Percentiles rank a stretch among this genome's conserved stretches.
Evolutionary conservation across 2,329 filamentous ascomycete species (phyloP).

Genomic region (Hypoxylon sp.): DNA sequence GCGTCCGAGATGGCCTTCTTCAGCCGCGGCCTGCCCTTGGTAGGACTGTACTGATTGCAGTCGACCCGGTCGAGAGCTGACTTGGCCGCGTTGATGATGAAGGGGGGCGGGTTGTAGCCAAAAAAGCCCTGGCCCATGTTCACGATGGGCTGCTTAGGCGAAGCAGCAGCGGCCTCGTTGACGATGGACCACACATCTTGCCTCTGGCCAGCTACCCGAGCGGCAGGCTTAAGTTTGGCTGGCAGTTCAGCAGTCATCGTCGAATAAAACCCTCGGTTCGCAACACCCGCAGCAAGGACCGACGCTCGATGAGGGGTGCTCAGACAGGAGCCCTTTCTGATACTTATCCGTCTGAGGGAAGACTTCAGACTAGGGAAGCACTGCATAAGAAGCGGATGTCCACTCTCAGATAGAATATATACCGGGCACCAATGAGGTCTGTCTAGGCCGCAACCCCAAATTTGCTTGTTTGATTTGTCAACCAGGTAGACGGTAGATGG

Average conservation of each 20-base stretch:
- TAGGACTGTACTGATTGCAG: conserved; percentile 98
- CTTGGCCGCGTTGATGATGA: conserved; percentile 92
- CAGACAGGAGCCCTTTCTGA: conserved; percentile 4
- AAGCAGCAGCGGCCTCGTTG: conserved; percentile 70
- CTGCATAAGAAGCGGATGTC: conserved; percentile 34
- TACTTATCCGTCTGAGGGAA: conserved; percentile 9
- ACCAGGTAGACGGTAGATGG: background rate
- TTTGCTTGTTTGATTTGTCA: conserved; percentile 6
- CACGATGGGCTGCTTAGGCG: conserved; percentile 69
- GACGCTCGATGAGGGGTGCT: background rate
- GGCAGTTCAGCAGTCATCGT: conserved; percentile 51
- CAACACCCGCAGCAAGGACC: conserved; percentile 12
- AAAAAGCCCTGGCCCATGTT: conserved; percentile 77
- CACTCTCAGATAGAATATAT: background rate
- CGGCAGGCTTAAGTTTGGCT: conserved; percentile 59
- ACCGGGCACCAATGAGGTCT: conserved; percentile 11
- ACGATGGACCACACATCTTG: conserved; percentile 68
- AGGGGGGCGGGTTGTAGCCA: conserved; percentile 92
- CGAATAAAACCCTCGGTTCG: conserved; percentile 40
- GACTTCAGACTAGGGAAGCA: conserved; percentile 21
- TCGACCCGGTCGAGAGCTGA: conserved; percentile 88
- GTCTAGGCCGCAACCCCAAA: background rate
- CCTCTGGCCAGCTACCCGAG: conserved; percentile 57
- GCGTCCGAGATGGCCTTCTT: conserved; percentile 93
- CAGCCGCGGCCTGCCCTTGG: conserved; percentile 88